Percentiles rank a stretch among this genome's conserved stretches.
Evolutionary conservation across 2,329 filamentous ascomycete genomes (phyloP).

Genomic region (Ramichloridium luteum): DNA sequence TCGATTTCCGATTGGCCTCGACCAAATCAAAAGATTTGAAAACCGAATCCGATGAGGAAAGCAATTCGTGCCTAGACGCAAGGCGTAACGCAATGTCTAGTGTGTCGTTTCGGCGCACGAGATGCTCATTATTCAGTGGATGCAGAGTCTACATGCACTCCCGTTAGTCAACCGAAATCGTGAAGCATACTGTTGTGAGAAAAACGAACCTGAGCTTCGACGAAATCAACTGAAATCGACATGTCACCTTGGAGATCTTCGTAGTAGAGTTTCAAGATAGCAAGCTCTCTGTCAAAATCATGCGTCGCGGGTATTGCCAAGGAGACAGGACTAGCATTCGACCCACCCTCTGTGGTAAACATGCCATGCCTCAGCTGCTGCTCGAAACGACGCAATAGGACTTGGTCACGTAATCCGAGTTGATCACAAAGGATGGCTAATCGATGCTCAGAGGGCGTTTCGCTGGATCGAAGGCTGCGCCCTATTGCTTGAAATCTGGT

Average conservation of each 20-base stretch:
- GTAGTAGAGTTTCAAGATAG: constrained; percentile 20
- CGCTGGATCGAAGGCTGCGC: too few relatives aligned
- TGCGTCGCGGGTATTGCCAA: too few relatives aligned
- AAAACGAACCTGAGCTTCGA: constrained; percentile 29
- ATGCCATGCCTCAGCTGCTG: constrained; percentile 12
- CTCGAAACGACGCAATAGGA: constrained; percentile 10
- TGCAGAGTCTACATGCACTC: constrained; percentile 35
- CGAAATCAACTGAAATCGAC: constrained; percentile 26
- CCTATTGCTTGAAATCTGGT: constrained; percentile 14
- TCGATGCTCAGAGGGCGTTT: neutral
- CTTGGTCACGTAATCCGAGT: constrained; percentile 13
- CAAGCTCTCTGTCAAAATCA: too few relatives aligned
- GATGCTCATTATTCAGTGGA: constrained; percentile 35
- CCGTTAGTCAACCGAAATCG: too few relatives aligned
- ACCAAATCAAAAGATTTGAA: constrained; percentile 6
- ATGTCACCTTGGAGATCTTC: constrained; percentile 22
- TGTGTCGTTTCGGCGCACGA: constrained; percentile 24
- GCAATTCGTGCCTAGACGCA: constrained; percentile 16
- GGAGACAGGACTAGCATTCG: neutral
- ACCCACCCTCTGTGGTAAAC: constrained; percentile 2
- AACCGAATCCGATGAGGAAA: constrained; percentile 7
- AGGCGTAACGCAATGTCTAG: too few relatives aligned
- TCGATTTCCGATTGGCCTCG: constrained; percentile 11
- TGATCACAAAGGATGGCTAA: constrained; percentile 12
- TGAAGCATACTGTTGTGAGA: too few relatives aligned